Base-by-base conservation (phyloP, 805 yeast genomes). In the Kuraishia piskuri region DNA sequence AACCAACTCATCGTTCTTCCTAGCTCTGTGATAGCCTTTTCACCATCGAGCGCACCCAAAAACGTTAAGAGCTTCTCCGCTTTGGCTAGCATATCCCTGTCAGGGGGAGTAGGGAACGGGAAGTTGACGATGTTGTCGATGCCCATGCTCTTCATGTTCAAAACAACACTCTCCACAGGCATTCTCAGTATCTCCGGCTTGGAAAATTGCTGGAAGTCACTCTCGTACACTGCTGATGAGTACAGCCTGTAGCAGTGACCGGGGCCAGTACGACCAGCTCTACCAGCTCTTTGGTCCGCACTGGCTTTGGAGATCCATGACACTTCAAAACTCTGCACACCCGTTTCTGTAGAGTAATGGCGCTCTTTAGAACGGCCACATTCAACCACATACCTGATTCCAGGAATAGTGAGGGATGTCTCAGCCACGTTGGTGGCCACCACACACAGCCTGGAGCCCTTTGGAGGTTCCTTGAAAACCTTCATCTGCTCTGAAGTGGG, bases 221-320 rank as follows among this genome's bases (percentile, higher is more conserved):
- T 80, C 64, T 94, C 97, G 66, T 75, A 94, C 7, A 95, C 87
- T 1, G 99, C 99, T 17, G 98, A 91, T 0, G 98, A 92, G 62
- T 77, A 94, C 14, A 94, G 68, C 56, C 99, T 74, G 66, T 94
- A 94, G 66, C 97, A 89, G 63, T 94, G 98, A 55, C 99, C 99
- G 0, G 99, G 97, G 0, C 98, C 99, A 0, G 97, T 91, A 77
- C 98, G 85, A 65, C 97, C 98, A 51, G 98, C 98, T 75, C 98
- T 84, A 64, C 98, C 98, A 20, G 95, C 72, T 72, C 99, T 79
- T 73, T 94, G 99, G 59, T 83, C 94, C 0, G 98, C 92, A 55
- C 96, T 86, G 1, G 99, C 99, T 62, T 94, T 90, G 49, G 96
- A 86, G 3, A 91, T 76, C 97, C 97, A 94, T 53, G 82, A 86